These are phyloP conservation scores for Zygosaccharomyces rouxii DNA, from an alignment of 805 yeast species.

Conservation along the genomic window DNA sequence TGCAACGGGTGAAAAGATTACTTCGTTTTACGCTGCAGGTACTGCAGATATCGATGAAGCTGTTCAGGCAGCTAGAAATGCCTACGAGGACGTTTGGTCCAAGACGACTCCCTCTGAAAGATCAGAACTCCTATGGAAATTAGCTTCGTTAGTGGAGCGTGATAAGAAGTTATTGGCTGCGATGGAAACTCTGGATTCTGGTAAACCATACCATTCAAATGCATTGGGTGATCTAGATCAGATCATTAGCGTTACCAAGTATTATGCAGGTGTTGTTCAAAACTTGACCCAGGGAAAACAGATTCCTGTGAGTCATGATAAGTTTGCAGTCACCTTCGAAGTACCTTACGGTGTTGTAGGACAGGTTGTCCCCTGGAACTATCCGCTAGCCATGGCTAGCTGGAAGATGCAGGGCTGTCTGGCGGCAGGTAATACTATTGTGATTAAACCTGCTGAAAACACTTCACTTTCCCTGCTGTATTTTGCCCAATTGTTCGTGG, in stretches of 20 bases:
- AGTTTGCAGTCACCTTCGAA: constrained; percentile 46
- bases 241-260: constrained; percentile 50
- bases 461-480: constrained; percentile 43
- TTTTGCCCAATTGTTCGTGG: constrained; percentile 37
- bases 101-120: constrained; percentile 42
- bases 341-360: constrained; percentile 48
- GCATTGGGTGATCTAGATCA: constrained; percentile 54
- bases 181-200: constrained; percentile 53
- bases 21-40: constrained; percentile 45
- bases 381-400: constrained; percentile 43
- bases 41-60: constrained; percentile 48
- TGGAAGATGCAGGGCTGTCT: constrained; percentile 52
- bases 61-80: constrained; percentile 46
- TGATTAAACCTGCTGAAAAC: constrained; percentile 43
- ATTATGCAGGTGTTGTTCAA: constrained; percentile 68
- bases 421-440: constrained; percentile 42
- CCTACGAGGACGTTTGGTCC: constrained; percentile 44
- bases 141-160: constrained; percentile 45
- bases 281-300: constrained; percentile 52
- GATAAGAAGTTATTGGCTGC: constrained; percentile 47
- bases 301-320: constrained; percentile 54
- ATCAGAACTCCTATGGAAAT: constrained; percentile 39
- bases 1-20: constrained; percentile 45
- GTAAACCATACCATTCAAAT: constrained; percentile 48
- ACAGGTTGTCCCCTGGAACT: constrained; percentile 47